Evolutionary conservation across 257 asterid genomes (phyloP), one percentile per base, ranked within the genome.

Genomic region (Vinca minor): DNA sequence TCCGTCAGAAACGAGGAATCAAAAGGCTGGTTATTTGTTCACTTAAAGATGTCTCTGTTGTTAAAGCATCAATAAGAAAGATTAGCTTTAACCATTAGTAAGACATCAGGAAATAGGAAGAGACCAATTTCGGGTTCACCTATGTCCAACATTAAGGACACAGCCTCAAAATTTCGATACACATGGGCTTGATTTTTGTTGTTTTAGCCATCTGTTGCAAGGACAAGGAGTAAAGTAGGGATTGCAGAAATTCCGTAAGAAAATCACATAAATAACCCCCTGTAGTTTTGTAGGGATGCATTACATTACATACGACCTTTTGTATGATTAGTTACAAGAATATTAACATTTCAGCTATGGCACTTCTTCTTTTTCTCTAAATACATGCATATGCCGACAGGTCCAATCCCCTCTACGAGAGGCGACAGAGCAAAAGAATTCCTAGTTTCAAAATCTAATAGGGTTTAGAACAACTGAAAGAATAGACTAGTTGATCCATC

Each of bases 401-500:
- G n/a, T n/a, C n/a, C n/a, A n/a, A n/a, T n/a, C n/a, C n/a, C n/a
- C n/a, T n/a, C n/a, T n/a, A n/a, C n/a, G n/a, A n/a, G 11, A 49
- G 65, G 76, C 71, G 54, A 66, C 80, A 45, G 66, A 71, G 76
- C 76, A 71, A 59, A 74, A 66, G 66, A 71, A 71, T 77, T 71
- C 73, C 71, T 31, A 64, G 62, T 25, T 26, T 34, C 54, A 21
- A 13, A 23, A 25, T 7, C 20, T 49, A 29, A 26, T 25, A n/a
- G 34, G 29, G 46, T 63, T 78, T 67, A 87, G 70, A 87, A 85
- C 62, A 87, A 80, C 85, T 85, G 96, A 73, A 85, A 87, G 69
- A 83, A 87, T 47, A 87, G 78, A 71, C 84, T 83, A 9, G 88
- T 87, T 38, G 95, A 81, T 72, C 91, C 94, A 68, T 87, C 94